Evolutionary conservation across 2,329 filamentous ascomycete genomes (phyloP), one percentile per base, ranked within the genome.

Genomic region (Trichoderma polysporum): DNA sequence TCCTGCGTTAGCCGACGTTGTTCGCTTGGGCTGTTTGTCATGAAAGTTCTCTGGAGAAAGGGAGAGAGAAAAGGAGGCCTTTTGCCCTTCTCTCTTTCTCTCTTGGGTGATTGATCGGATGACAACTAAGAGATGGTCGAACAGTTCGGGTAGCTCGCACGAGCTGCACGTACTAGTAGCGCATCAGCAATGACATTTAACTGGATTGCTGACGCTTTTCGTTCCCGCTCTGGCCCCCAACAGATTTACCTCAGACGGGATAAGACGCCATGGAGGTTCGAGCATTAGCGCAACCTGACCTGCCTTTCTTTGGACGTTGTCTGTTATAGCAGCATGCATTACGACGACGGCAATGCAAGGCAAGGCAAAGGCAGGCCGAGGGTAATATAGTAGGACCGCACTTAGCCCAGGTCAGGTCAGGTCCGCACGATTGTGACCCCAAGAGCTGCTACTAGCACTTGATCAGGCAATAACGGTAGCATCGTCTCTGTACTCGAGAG

Each of bases 301-400:
- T 61, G 58, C 41, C 58, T 25, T 50, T 61, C 58, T 61, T 61
- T 61, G 29, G 41, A 61, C 15, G 45, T 33, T 45, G 58, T 29
- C 15, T 31, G 50, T 27, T 49, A 41, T 29, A 49, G 47, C 27
- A 33, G 25, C 31, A 54, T 60, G 57, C 57, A 49, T 61, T 61
- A 9, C 58, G 41, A 61, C 58, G 13, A 50, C 58, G 58, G 58
- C 58, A 61, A 61, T 61, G 58, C 58, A 50, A 33, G 58, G 31
- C 52, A 56, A 37, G n/a, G 41, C 37, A 31, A 45, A 29, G 10
- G 50, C 50, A 53, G 50, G 17, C n/a, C 50, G 27, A 31, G 25
- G 27, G 31, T 53, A 53, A 31, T 31, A 53, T 53, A 53, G n/a
- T 31, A 53, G 27, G 27, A 53, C 50, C 50, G 50, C 27, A 35